phyloP scores from a whole-genome alignment of 2,329 filamentous ascomycete genomes.

The Aspergillus brasiliensis region DNA sequence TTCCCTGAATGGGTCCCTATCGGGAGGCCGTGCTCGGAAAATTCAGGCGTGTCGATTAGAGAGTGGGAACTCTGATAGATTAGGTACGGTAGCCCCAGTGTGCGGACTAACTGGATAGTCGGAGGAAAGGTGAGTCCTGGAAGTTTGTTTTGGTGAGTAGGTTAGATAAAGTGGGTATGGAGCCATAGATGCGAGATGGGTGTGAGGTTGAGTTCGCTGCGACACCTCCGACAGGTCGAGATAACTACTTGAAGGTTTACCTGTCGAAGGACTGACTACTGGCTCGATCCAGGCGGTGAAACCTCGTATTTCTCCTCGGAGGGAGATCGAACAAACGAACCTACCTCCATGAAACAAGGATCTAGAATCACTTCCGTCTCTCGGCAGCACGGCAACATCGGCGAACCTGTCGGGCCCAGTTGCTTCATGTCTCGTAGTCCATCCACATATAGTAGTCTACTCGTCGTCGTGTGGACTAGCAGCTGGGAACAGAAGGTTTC shows the following conservation, averaged over 20 bases:
- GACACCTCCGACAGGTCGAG: too few species aligned
- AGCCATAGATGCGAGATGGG: not conserved
- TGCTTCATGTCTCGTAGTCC: not conserved
- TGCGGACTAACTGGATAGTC: not conserved
- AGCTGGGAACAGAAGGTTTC: not conserved
- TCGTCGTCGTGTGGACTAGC: not conserved
- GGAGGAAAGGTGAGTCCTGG: not conserved
- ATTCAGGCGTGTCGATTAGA: slow-evolving; percentile 21
- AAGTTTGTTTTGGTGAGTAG: not conserved
- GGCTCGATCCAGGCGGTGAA: too few species aligned
- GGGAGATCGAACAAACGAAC: too few species aligned
- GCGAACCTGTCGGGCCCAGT: too few species aligned
- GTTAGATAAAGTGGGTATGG: not conserved
- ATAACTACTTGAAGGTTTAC: too few species aligned
- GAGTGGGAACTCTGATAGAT: slow-evolving; percentile 12
- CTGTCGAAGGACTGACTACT: too few species aligned
- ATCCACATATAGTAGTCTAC: not conserved
- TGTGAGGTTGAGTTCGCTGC: not conserved
- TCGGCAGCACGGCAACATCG: too few species aligned
- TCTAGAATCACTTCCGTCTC: too few species aligned
- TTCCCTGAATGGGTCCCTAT: not conserved
- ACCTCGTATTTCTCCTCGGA: too few species aligned
- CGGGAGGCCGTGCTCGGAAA: slow-evolving; percentile 16
- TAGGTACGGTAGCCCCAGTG: not conserved
- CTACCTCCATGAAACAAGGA: too few species aligned